Percentiles rank a stretch among this genome's conserved stretches.
Conservation (phyloP, 768 basidiomycete genomes). For the Rhodotorula taiwanensis region DNA sequence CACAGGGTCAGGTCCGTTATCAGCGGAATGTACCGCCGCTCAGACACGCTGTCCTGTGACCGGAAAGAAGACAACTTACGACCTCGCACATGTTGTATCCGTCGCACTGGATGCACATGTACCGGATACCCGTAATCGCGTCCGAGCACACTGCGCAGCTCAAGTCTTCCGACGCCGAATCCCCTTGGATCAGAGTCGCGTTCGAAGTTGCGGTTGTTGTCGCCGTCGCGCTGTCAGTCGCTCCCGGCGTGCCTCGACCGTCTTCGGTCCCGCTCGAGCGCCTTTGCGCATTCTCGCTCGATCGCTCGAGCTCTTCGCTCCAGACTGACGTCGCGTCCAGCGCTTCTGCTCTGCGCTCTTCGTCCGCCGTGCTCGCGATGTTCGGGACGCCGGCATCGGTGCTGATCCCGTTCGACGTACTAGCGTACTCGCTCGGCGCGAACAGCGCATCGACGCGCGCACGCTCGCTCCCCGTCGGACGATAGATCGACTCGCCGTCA, state of each 20-base stretch:
- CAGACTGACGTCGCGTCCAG: too few relatives aligned
- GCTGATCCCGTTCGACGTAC: too few relatives aligned
- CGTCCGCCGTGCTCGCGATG: too few relatives aligned
- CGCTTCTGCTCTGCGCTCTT: too few relatives aligned
- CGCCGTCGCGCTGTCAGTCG: too few relatives aligned
- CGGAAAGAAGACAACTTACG: background rate
- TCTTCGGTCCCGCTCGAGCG: background rate
- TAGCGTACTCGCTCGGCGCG: background rate
- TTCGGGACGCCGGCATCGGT: too few relatives aligned
- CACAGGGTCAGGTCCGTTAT: rapidly evolving
- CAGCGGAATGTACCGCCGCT: too few relatives aligned
- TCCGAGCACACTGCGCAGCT: background rate
- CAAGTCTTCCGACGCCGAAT: rapidly evolving
- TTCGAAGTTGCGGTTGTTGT: too few relatives aligned
- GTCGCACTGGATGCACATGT: conserved; percentile 3
- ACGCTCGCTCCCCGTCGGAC: background rate
- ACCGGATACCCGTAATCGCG: background rate
- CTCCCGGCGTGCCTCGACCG: background rate
- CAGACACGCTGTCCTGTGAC: too few relatives aligned
- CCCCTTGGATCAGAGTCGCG: too few relatives aligned
- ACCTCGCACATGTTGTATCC: background rate
- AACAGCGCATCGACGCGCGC: background rate
- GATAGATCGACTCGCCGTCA: background rate
- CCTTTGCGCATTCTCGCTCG: background rate
- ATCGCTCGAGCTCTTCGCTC: too few relatives aligned